Conservation (phyloP, 108 stramenopile genomes). For the Stephanodiscus triporus region DNA sequence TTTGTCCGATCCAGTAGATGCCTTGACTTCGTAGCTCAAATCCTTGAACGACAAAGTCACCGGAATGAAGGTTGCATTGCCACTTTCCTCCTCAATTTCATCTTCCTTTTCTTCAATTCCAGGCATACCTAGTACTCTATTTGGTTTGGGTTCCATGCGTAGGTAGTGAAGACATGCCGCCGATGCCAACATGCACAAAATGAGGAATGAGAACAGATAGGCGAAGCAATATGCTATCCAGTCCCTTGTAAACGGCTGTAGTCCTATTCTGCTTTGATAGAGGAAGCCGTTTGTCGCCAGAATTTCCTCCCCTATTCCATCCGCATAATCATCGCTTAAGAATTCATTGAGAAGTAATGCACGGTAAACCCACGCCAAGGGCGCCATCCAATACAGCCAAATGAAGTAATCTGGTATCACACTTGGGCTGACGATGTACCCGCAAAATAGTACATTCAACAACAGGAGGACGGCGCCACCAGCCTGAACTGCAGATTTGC, state of each 20-base stretch:
- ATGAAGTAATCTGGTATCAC: conserved; percentile 44
- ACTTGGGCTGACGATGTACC: conserved; percentile 42
- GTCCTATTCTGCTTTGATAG: conserved; percentile 1
- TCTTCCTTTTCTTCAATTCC: conserved; percentile 13
- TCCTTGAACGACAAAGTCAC: conserved; percentile 41
- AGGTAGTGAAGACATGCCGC: conserved; percentile 45
- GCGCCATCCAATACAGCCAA: conserved; percentile 49
- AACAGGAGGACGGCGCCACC: conserved; percentile 39
- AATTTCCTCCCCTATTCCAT: conserved; percentile 43
- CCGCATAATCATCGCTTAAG: conserved; percentile 14
- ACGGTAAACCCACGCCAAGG: conserved; percentile 46
- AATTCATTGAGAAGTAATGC: conserved; percentile 50
- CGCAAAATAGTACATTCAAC: conserved; percentile 46
- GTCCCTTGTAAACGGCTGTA: conserved; percentile 37
- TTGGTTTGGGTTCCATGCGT: conserved; percentile 38
- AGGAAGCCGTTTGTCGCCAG: conserved; percentile 58
- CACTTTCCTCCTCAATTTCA: conserved; percentile 4
- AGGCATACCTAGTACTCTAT: conserved; percentile 8
- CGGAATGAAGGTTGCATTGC: conserved; percentile 33
- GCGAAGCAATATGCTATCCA: conserved; percentile 70
- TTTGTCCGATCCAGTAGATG: conserved; percentile 27
- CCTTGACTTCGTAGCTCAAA: conserved; percentile 41
- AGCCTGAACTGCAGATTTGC: conserved; percentile 37
- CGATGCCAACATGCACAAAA: conserved; percentile 48
- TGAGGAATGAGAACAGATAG: conserved; percentile 51